Evolutionary conservation across 2,329 filamentous ascomycete genomes (phyloP), one percentile per base, ranked within the genome.

Genomic region (Didymosphaeria variabile): DNA sequence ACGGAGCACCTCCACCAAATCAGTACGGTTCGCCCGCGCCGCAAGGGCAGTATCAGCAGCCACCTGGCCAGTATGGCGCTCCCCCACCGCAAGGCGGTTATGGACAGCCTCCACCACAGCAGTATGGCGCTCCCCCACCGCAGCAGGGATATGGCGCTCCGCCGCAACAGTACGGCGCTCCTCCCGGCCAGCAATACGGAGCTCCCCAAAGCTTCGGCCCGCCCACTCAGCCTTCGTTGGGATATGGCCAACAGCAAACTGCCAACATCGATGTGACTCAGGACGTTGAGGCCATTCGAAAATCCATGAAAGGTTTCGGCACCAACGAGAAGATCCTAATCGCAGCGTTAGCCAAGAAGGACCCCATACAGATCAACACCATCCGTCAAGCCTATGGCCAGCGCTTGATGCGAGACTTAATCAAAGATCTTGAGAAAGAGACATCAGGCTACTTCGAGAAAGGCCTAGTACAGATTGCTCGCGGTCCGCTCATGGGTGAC

Each of bases 261-360:
- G 73, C 70, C 17, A 82, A 87, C 49, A 82, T 85, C 19, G 89
- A 97, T 65, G 90, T 88, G 51, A 84, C 81, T 3, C 80, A 83
- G 13, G 89, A 95, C 68, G 91, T 92, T 0, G 87, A 93, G 59
- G 86, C 84, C 4, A 82, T 97, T 23, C 88, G 92, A 56, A 86
- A 86, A 68, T 92, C 94, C 2, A 97, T 97, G 93, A 97, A 97
- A 79, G 93, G 93, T 0, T 92, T 97, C 64, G 94, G 94, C 36
- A 97, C 94, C 0, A 88, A 98, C 71, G 94, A 97, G 77, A 90
- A 88, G 71, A 79, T 86, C 0, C 81, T 98, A 17, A 94, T 97
- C 65, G 81, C 83, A 2, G 81, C 90, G 3, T 82, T 98, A 9
- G 81, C 90, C 2, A 86, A 84, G 67, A 90, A 93, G 64, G 92